A percentile compares a stretch with the other conserved stretches of the same genome.
phyloP scores from a whole-genome alignment of 169 alveolate genomes.

The Plasmodium gallinaceum region DNA sequence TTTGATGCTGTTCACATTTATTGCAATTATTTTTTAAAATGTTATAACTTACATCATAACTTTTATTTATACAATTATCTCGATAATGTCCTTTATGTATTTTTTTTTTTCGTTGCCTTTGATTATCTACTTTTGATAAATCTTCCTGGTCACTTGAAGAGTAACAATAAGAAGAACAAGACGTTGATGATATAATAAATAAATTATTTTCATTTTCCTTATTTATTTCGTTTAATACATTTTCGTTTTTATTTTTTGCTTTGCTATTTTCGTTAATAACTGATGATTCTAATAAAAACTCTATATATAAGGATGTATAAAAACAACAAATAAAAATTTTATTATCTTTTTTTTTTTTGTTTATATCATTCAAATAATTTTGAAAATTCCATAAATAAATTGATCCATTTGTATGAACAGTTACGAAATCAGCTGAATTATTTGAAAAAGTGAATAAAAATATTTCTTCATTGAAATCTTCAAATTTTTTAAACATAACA shows the following conservation, averaged over 20 bases:
- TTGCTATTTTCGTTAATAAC: slow-evolving; percentile 39
- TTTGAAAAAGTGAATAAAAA: slow-evolving; percentile 38
- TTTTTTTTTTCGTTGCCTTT: not conserved
- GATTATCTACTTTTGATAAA: not conserved
- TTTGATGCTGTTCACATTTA: not conserved
- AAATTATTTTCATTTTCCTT: slow-evolving; percentile 53
- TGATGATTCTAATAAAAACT: slow-evolving; percentile 40
- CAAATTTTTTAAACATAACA: slow-evolving; percentile 56
- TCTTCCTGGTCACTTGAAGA: slow-evolving; percentile 63
- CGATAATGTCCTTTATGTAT: not conserved
- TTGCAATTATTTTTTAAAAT: not conserved
- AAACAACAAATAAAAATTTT: slow-evolving; percentile 43
- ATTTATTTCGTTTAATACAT: slow-evolving; percentile 18
- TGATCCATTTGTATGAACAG: slow-evolving; percentile 64
- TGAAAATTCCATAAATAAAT: slow-evolving; percentile 62
- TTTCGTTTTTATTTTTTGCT: slow-evolving; percentile 22
- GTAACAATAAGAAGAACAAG: slow-evolving; percentile 66
- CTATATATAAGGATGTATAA: slow-evolving; percentile 57
- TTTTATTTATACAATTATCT: not conserved
- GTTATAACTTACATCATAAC: not conserved
- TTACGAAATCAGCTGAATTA: slow-evolving; percentile 43
- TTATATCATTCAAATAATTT: slow-evolving; percentile 10
- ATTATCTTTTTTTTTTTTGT: slow-evolving; percentile 4
- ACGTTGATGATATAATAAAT: slow-evolving; percentile 73
- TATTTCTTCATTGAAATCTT: slow-evolving; percentile 54